Base-by-base conservation (phyloP, 192 early-diverging fungal genomes). In the Backusella australiensis region DNA sequence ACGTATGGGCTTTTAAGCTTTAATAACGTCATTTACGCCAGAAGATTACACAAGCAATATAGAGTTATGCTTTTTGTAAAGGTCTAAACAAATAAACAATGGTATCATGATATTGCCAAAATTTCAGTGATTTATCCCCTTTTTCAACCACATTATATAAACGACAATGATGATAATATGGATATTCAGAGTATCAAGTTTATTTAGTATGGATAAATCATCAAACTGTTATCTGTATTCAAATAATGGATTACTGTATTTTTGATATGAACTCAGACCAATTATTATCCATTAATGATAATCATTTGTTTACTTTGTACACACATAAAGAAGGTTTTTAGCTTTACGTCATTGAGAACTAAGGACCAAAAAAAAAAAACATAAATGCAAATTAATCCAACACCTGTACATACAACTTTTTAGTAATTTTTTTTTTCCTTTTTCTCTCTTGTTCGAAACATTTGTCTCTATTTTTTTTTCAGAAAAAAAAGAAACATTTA, bases 41-140 rank as follows among this genome's bases (percentile, higher is more conserved):
- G 5, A 0, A 5, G 14, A 63, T 26, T 63, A 29, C 56, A 63
- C 56, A 63, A 63, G 29, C 7, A 63, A 63, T 63, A 63, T 63
- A 63, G 53, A 59, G 56, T 63, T 63, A n/a, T 63, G 26, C 21
- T 63, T 63, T 32, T 63, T 63, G 56, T 63, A 63, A 63, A 63
- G 23, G 21, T 63, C 21, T 26, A 63, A 63, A 63, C 56, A 29
- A 23, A 29, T 63, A 63, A 53, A 53, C 52, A 21, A 63, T 63
- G 21, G 9, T 29, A 29, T 26, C 56, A 63, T 29, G 8, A 14
- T 63, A 14, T 26, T 63, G 26, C 12, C 23, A 53, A 23, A 63
- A 63, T 8, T 4, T 63, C 21, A 9, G 11, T 4, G 9, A 12
- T 12, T 11, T 29, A 14, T 1, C 26, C 56, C 12, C 23, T 9